Evolutionary conservation across 306 rosid species (phyloP).

Genomic region (Benincasa hispida): DNA sequence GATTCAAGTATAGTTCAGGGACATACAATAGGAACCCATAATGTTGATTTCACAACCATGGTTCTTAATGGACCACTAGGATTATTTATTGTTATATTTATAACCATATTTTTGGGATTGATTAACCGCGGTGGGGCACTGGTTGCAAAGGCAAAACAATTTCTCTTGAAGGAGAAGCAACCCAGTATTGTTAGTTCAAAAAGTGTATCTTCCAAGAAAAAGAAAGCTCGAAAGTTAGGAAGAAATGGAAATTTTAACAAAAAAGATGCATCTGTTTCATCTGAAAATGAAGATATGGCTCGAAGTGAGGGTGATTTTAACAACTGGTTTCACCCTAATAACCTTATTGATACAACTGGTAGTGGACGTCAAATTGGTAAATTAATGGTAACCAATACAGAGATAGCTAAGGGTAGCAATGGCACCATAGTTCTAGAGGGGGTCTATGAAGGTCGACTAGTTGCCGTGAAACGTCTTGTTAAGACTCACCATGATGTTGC

Average conservation of each 20-base stretch:
- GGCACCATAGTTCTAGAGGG: slow-evolving; percentile 75
- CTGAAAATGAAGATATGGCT: slow-evolving; percentile 22
- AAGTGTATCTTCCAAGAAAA: slow-evolving; percentile 33
- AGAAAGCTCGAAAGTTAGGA: slow-evolving; percentile 31
- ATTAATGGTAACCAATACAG: slow-evolving; percentile 42
- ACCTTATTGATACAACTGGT: slow-evolving; percentile 7
- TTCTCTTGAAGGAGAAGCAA: slow-evolving; percentile 12
- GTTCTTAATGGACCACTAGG: not conserved
- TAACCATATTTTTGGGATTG: slow-evolving; percentile 19
- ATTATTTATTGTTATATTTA: slow-evolving; percentile 10
- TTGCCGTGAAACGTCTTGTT: slow-evolving; percentile 85
- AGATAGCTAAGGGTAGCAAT: slow-evolving; percentile 87
- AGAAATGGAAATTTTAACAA: slow-evolving; percentile 18
- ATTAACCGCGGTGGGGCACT: slow-evolving; percentile 4
- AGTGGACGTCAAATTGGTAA: slow-evolving; percentile 50
- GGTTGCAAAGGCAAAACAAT: slow-evolving; percentile 17
- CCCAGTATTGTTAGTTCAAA: slow-evolving; percentile 21
- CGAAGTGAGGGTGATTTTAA: slow-evolving; percentile 11
- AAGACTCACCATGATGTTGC: slow-evolving; percentile 62
- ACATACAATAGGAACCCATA: not conserved
- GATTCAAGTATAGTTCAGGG: slow-evolving; percentile 15
- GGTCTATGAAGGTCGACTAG: slow-evolving; percentile 54
- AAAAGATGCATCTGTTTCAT: slow-evolving; percentile 14
- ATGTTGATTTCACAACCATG: not conserved
- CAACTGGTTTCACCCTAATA: slow-evolving; percentile 10